Percentiles rank a stretch among this genome's conserved stretches.
Conservation (phyloP, 768 basidiomycete species). For the Kwoniella dendrophila region DNA sequence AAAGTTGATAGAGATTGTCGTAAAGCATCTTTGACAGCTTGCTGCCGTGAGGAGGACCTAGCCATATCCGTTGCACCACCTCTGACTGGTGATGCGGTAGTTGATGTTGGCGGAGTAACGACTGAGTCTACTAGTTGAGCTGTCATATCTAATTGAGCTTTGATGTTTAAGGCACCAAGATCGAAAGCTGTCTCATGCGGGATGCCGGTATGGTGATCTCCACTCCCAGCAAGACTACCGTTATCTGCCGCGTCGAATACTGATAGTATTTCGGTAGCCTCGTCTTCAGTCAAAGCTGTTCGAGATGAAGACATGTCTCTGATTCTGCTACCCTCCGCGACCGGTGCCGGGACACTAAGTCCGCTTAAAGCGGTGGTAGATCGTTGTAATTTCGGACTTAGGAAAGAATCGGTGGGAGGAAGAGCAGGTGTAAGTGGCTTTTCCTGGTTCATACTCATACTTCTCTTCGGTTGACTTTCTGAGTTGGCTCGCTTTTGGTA, state of each 20-base stretch:
- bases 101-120: slow-evolving; percentile 28
- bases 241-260: slow-evolving; percentile 42
- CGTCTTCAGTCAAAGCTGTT: slow-evolving; percentile 24
- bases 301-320: slow-evolving; percentile 19
- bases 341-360: slow-evolving; percentile 10
- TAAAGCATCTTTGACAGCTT: slow-evolving; percentile 64
- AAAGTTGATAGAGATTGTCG: slow-evolving; percentile 62
- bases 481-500: slow-evolving; percentile 56
- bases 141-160: slow-evolving; percentile 76
- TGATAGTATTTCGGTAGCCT: slow-evolving; percentile 34
- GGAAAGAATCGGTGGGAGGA: slow-evolving; percentile 41
- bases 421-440: slow-evolving; percentile 15
- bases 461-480: slow-evolving; percentile 9
- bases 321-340: slow-evolving; percentile 3
- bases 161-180: slow-evolving; percentile 53
- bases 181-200: slow-evolving; percentile 48
- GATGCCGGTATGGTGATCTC: slow-evolving; percentile 26
- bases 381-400: slow-evolving; percentile 33
- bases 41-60: slow-evolving; percentile 55
- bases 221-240: slow-evolving; percentile 29
- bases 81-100: slow-evolving; percentile 2
- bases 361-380: slow-evolving; percentile 40
- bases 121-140: slow-evolving; percentile 66
- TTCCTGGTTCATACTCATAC: slow-evolving; percentile 20
- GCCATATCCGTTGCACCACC: slow-evolving; percentile 17